phyloP scores from a whole-genome alignment of 2,329 filamentous ascomycete genomes.

The Fusarium neocosmosporiellum region DNA sequence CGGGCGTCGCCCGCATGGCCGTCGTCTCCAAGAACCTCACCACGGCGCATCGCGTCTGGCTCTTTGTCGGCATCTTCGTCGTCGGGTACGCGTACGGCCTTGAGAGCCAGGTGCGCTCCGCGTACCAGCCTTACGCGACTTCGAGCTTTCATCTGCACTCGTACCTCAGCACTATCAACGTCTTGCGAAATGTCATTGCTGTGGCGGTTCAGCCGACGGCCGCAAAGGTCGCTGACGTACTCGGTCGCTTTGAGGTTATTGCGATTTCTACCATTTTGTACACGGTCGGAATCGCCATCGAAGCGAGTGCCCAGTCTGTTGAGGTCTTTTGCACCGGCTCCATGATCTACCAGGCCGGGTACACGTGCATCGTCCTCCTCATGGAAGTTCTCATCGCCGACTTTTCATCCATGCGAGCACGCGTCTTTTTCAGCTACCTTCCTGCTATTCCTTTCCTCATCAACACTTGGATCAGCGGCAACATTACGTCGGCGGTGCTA shows the following conservation, averaged over 20 bases:
- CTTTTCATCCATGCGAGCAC: conserved; percentile 67
- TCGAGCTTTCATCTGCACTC: conserved; percentile 64
- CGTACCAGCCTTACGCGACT: conserved; percentile 67
- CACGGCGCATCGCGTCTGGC: conserved; percentile 56
- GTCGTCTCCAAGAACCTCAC: conserved; percentile 60
- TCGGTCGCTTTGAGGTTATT: conserved; percentile 70
- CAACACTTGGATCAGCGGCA: conserved; percentile 73
- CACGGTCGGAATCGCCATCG: conserved; percentile 63
- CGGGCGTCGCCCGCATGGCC: conserved; percentile 65
- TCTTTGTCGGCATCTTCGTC: conserved; percentile 69
- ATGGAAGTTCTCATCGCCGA: conserved; percentile 72
- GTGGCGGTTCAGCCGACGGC: conserved; percentile 68
- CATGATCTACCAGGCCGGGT: conserved; percentile 68
- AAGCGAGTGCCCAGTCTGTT: conserved; percentile 61
- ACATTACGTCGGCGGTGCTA: conserved; percentile 64
- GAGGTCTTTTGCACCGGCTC: conserved; percentile 64
- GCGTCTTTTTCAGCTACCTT: conserved; percentile 72
- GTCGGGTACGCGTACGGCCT: conserved; percentile 70
- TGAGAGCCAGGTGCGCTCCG: conserved; percentile 62
- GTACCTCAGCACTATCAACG: conserved; percentile 67
- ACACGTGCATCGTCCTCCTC: conserved; percentile 66
- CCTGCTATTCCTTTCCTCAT: conserved; percentile 68
- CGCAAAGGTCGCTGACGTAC: conserved; percentile 72
- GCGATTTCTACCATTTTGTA: conserved; percentile 67
- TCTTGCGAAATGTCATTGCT: conserved; percentile 68